Percentiles rank a stretch among this genome's conserved stretches.
phyloP scores from a whole-genome alignment of 805 yeast genomes.

The Zygosaccharomyces bisporus region DNA sequence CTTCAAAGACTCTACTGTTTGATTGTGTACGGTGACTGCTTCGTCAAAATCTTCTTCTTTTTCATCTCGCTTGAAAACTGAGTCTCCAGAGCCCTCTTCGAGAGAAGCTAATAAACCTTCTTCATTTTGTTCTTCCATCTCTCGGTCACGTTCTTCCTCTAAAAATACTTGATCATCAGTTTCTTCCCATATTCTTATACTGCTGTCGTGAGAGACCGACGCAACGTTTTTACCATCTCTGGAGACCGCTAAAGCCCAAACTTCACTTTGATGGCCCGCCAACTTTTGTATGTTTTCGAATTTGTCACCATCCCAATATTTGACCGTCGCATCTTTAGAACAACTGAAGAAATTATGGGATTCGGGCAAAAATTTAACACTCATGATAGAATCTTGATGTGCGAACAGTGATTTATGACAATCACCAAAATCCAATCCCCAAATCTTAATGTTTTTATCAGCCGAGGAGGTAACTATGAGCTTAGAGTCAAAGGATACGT shows the following conservation, averaged over 20 bases:
- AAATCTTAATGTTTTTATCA: conserved; percentile 92
- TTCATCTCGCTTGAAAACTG: conserved; percentile 37
- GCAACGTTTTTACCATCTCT: conserved; percentile 66
- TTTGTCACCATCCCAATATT: conserved; percentile 98
- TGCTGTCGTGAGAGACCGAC: conserved; percentile 88
- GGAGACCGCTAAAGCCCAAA: conserved; percentile 87
- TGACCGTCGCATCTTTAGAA: conserved; percentile 82
- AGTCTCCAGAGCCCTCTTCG: conserved; percentile 52
- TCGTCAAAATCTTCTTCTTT: conserved; percentile 49
- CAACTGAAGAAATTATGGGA: conserved; percentile 86
- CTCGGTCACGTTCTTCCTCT: conserved; percentile 95
- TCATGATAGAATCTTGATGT: conserved; percentile 94
- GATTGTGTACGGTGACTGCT: conserved; percentile 65
- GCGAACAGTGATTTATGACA: conserved; percentile 96
- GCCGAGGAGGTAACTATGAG: conserved; percentile 90
- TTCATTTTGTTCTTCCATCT: conserved; percentile 88
- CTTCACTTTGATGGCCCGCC: conserved; percentile 85
- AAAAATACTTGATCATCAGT: conserved; percentile 93
- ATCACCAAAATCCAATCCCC: conserved; percentile 99
- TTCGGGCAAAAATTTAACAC: conserved; percentile 77
- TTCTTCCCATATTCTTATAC: conserved; percentile 89
- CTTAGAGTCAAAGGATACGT: conserved; percentile 85
- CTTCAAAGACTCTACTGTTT: conserved; percentile 85
- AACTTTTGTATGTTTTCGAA: conserved; percentile 90
- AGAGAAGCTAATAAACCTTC: conserved; percentile 68